phyloP scores from a whole-genome alignment of 2,329 filamentous ascomycete genomes.

The Claviceps digitariae region DNA sequence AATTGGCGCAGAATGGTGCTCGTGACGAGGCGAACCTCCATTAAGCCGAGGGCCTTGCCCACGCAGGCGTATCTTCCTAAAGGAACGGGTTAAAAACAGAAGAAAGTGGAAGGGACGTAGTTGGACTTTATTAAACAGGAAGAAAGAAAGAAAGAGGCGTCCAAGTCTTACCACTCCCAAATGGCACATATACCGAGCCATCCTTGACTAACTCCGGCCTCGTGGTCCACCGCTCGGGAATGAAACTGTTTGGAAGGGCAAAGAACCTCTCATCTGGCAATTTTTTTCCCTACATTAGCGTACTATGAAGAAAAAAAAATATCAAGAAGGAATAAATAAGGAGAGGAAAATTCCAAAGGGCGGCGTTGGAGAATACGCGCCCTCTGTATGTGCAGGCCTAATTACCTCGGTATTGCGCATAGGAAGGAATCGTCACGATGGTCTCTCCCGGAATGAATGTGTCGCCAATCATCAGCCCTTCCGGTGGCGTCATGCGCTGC shows the following conservation, averaged over 20 bases:
- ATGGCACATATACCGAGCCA: conserved; percentile 14
- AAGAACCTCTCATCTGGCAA: conserved; percentile 10
- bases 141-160: not conserved
- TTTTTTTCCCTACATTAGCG: not conserved
- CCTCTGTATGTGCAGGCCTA: not conserved
- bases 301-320: not conserved
- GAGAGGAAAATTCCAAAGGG: not conserved
- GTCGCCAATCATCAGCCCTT: conserved; percentile 20
- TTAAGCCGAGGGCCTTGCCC: conserved; percentile 22
- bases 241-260: conserved; percentile 13
- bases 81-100: not conserved
- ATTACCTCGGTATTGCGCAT: conserved; percentile 7
- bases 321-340: not conserved
- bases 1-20: not conserved
- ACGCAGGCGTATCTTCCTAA: conserved; percentile 21
- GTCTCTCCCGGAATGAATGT: conserved; percentile 22
- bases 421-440: conserved; percentile 14
- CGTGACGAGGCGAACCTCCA: conserved; percentile 14
- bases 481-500: conserved; percentile 22
- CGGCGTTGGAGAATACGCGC: not conserved
- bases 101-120: too few species aligned
- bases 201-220: conserved; percentile 15
- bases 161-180: conserved; percentile 12
- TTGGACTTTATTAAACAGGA: too few species aligned
- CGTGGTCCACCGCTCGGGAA: conserved; percentile 22